Conservation (phyloP, 1,284 basidiomycete genomes). For the Naganishia liquefaciens region DNA sequence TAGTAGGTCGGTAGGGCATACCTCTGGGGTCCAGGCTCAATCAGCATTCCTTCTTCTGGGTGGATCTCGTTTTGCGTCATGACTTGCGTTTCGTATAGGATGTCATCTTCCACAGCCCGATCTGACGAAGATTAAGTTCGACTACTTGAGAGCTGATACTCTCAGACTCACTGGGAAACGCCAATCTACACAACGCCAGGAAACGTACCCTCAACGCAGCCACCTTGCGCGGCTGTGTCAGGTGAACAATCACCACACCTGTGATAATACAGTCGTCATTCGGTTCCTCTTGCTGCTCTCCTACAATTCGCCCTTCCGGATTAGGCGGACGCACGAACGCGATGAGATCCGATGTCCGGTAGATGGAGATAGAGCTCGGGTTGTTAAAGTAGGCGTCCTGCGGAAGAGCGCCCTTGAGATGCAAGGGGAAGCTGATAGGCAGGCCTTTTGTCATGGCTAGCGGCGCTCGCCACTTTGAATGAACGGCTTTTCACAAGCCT, state of each 20-base stretch:
- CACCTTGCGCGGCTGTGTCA: slow-evolving; percentile 25
- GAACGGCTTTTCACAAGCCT: background rate
- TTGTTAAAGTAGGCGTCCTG: slow-evolving; percentile 28
- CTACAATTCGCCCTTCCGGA: background rate
- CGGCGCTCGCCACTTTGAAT: background rate
- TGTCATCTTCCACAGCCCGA: slow-evolving; percentile 24
- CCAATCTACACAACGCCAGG: slow-evolving; percentile 24
- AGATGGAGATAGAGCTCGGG: slow-evolving; percentile 30
- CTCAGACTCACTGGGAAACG: slow-evolving; percentile 23
- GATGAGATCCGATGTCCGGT: slow-evolving; percentile 30
- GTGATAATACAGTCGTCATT: slow-evolving; percentile 26
- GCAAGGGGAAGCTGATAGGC: slow-evolving; percentile 16
- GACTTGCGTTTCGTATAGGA: slow-evolving; percentile 27
- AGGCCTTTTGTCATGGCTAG: slow-evolving; percentile 21
- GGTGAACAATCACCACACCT: slow-evolving; percentile 32
- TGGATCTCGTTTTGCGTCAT: slow-evolving; percentile 17
- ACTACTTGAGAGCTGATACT: background rate
- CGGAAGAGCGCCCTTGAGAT: slow-evolving; percentile 8
- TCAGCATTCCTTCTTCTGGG: slow-evolving; percentile 16
- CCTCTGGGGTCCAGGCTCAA: slow-evolving; percentile 31
- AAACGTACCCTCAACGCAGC: slow-evolving; percentile 29
- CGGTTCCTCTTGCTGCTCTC: slow-evolving; percentile 8
- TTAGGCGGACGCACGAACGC: slow-evolving; percentile 21
- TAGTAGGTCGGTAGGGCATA: background rate
- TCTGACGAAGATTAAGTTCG: background rate